Evolutionary conservation across 1,139 yeast species (phyloP).

Genomic region (Kurtzmaniella natalensis): DNA sequence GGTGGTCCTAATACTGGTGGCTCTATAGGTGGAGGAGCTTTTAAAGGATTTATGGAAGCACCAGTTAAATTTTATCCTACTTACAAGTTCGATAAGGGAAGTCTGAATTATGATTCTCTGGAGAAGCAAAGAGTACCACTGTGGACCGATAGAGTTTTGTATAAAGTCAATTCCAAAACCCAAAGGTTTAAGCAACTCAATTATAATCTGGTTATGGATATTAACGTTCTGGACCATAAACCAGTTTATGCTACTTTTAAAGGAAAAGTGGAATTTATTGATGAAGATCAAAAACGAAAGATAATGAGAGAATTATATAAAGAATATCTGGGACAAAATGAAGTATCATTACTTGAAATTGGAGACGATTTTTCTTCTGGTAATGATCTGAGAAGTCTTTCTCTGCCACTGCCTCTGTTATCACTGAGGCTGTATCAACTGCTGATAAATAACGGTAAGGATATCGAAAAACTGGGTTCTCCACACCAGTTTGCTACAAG

Average conservation of each 20-base stretch:
- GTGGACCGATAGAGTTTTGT: slow-evolving; percentile 91
- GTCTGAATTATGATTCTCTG: slow-evolving; percentile 77
- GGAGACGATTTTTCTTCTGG: neutral
- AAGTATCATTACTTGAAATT: slow-evolving; percentile 17
- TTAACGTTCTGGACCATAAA: slow-evolving; percentile 81
- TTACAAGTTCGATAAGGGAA: slow-evolving; percentile 89
- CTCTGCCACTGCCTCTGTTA: slow-evolving; percentile 11
- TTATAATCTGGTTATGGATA: slow-evolving; percentile 52
- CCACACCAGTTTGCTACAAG: slow-evolving; percentile 17
- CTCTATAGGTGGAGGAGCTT: slow-evolving; percentile 51
- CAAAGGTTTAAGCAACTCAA: slow-evolving; percentile 56
- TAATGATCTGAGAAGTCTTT: slow-evolving; percentile 7
- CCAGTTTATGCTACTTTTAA: slow-evolving; percentile 80
- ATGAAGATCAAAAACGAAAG: slow-evolving; percentile 30
- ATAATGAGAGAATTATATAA: slow-evolving; percentile 31
- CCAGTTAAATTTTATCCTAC: slow-evolving; percentile 74
- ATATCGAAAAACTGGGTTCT: slow-evolving; percentile 8
- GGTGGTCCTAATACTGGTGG: neutral
- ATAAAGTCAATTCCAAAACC: slow-evolving; percentile 18
- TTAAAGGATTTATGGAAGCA: slow-evolving; percentile 81
- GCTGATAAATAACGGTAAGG: slow-evolving; percentile 11
- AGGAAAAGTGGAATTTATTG: slow-evolving; percentile 61
- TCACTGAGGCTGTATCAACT: no score
- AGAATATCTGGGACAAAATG: slow-evolving; percentile 24
- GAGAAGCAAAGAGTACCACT: slow-evolving; percentile 93